A percentile compares a stretch with the other conserved stretches of the same genome.
phyloP scores from a whole-genome alignment of 2,329 filamentous ascomycete species.

The Penicillium vulpinum region DNA sequence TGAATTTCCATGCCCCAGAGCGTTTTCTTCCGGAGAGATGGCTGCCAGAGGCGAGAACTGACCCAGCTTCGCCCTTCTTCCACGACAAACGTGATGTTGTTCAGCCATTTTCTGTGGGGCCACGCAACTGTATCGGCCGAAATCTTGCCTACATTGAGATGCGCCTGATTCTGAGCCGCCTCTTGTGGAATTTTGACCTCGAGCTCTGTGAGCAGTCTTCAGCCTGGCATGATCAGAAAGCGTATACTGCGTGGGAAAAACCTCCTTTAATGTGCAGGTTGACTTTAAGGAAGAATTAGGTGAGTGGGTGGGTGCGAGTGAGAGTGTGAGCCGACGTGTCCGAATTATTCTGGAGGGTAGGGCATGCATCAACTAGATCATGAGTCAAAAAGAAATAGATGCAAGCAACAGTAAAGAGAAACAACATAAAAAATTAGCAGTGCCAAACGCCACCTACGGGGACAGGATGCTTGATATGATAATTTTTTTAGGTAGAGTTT shows the following conservation, averaged over 20 bases:
- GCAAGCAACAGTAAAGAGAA: no score
- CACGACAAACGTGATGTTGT: slow-evolving; percentile 47
- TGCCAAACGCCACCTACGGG: no score
- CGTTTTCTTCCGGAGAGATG: slow-evolving; percentile 52
- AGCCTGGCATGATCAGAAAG: slow-evolving; percentile 41
- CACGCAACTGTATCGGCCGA: slow-evolving; percentile 52
- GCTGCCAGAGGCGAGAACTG: slow-evolving; percentile 24
- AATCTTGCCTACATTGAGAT: slow-evolving; percentile 54
- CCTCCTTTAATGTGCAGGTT: slow-evolving; percentile 27
- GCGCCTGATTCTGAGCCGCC: slow-evolving; percentile 48
- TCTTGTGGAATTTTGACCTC: slow-evolving; percentile 54
- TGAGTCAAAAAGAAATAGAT: no score
- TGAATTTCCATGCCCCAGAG: slow-evolving; percentile 47
- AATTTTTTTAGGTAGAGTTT: no score
- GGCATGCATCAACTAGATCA: no score
- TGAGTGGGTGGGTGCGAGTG: no score
- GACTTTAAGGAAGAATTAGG: neutral
- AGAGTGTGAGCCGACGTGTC: no score
- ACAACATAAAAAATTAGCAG: no score
- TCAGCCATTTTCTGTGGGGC: slow-evolving; percentile 52
- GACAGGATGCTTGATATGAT: no score
- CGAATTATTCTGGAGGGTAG: no score
- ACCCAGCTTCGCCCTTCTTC: slow-evolving; percentile 34
- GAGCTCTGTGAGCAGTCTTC: slow-evolving; percentile 37
- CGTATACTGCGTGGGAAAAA: slow-evolving; percentile 45